These are phyloP conservation scores for Letharia lupina DNA, from an alignment of 495 filamentous ascomycete genomes.

Conservation along the genomic window DNA sequence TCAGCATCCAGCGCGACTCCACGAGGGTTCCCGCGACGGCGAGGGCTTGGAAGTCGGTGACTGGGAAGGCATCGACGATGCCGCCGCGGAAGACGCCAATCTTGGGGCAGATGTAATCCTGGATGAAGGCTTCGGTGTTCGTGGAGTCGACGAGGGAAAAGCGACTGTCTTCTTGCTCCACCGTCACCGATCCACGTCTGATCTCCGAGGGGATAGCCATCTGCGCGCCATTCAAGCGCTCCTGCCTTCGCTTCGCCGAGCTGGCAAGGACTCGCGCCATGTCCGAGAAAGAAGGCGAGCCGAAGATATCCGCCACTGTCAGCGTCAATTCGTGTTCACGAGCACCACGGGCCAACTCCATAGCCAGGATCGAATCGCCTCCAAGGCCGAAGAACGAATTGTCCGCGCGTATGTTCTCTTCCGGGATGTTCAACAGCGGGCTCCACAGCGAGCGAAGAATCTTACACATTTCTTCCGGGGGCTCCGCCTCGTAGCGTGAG, in stretches of 20 bases:
- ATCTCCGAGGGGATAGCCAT: conserved; percentile 12
- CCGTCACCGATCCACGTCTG: neutral
- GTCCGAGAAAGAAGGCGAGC: conserved; percentile 39
- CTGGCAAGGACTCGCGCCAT: conserved; percentile 35
- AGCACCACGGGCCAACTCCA: conserved; percentile 56
- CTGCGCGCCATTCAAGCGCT: conserved; percentile 21
- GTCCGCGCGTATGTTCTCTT: conserved; percentile 34
- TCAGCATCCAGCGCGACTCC: conserved; percentile 43
- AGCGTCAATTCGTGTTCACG: conserved; percentile 45
- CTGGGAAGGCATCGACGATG: conserved; percentile 50
- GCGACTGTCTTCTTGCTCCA: neutral
- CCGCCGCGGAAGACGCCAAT: conserved; percentile 49
- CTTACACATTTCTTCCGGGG: conserved; percentile 19
- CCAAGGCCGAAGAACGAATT: conserved; percentile 44
- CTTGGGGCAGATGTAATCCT: conserved; percentile 44
- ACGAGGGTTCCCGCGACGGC: conserved; percentile 52
- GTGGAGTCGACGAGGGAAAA: conserved; percentile 39
- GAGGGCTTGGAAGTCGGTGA: conserved; percentile 56
- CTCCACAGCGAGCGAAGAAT: conserved; percentile 42
- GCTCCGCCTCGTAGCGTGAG: conserved; percentile 7
- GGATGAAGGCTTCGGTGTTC: conserved; percentile 37
- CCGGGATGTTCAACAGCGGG: conserved; percentile 35
- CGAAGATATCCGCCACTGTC: conserved; percentile 48
- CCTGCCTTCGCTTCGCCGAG: conserved; percentile 18
- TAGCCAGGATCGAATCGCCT: conserved; percentile 54